Evolutionary conservation across 352 stramenopile genomes (phyloP), one percentile per base, ranked within the genome.

Genomic region (Pythium grandisporangium): DNA sequence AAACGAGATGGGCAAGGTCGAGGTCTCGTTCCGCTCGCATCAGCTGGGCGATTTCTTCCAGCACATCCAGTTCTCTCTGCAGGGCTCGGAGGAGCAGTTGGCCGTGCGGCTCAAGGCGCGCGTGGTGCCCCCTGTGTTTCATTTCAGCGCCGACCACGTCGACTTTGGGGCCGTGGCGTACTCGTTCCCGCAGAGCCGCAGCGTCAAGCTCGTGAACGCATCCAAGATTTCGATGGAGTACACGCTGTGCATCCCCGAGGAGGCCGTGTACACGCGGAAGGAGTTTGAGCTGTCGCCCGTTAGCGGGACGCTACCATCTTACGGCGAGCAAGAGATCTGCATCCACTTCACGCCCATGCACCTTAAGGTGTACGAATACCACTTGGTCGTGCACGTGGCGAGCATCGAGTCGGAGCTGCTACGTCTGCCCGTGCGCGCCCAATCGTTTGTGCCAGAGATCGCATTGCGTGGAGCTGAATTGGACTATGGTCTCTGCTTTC

Each of bases 171-270:
- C 73, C 7, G 76, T 98, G 1, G 88, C 84, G 24, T 98, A 93
- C 51, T 95, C 82, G 22, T 98, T 97, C 33, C 53, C 66, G 2
- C 79, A 96, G 41, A 70, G 53, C 13, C 70, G 65, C 10, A 66
- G 51, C 4, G 40, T 96, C 24, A 85, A 75, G 33, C 72, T 98
- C 8, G 64, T 88, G 36, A 98, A 98, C 55, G 94, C 93, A 7
- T 96, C 85, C 10, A 93, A 95, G 20, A 97, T 98, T 30, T 62
- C 82, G 8, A 94, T 98, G 66, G 69, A 76, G 16, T 98, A 92
- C 53, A 67, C 58, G 7, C 68, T 98, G 11, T 66, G 72, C 8
- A 88, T 98, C 25, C 89, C 92, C 2, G 85, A 97, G 50, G 93
- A 98, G 46, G 83, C 80, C 2, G 77, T 70, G 35, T 95, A 91